A percentile compares a stretch with the other conserved stretches of the same genome.
phyloP scores from a whole-genome alignment of 2,329 filamentous ascomycete genomes.

The Alternaria ventricosa region DNA sequence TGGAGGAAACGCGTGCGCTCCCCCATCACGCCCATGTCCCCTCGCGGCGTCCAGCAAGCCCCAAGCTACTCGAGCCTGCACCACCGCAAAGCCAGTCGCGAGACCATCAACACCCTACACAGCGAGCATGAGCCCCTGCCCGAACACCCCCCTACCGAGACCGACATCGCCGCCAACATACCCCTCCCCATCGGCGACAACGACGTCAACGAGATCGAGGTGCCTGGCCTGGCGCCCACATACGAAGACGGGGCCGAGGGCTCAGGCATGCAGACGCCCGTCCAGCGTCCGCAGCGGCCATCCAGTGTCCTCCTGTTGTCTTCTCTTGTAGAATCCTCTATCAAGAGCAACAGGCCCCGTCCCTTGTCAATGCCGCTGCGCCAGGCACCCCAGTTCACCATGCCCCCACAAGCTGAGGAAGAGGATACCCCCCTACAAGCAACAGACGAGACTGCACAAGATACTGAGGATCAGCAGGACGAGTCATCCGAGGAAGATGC shows the following conservation, averaged over 20 bases:
- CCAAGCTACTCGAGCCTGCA: constrained; percentile 42
- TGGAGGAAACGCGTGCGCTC: constrained; percentile 86
- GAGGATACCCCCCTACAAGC: neutral
- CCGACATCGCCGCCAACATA: constrained; percentile 63
- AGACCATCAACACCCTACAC: constrained; percentile 30
- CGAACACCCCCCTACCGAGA: constrained; percentile 54
- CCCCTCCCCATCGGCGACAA: constrained; percentile 71
- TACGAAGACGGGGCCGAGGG: constrained; percentile 60
- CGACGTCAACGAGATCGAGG: constrained; percentile 81
- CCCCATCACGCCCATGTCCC: constrained; percentile 34
- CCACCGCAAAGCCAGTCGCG: constrained; percentile 37
- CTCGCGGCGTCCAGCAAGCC: constrained; percentile 33
- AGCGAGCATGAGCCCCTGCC: constrained; percentile 35
- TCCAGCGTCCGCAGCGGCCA: constrained; percentile 33
- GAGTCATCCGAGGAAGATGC: constrained; percentile 27
- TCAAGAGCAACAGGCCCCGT: constrained; percentile 28
- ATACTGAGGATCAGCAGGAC: neutral
- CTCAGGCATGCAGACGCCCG: constrained; percentile 33
- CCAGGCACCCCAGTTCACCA: constrained; percentile 24
- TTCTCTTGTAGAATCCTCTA: constrained; percentile 26
- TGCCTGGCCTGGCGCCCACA: constrained; percentile 72
- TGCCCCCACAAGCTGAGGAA: constrained; percentile 6
- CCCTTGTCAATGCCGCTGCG: constrained; percentile 43
- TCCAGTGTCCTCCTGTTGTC: constrained; percentile 40
- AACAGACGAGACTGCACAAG: neutral